Evolutionary conservation across 2,329 filamentous ascomycete genomes (phyloP).

Genomic region (Aspergillus quadricinctus): DNA sequence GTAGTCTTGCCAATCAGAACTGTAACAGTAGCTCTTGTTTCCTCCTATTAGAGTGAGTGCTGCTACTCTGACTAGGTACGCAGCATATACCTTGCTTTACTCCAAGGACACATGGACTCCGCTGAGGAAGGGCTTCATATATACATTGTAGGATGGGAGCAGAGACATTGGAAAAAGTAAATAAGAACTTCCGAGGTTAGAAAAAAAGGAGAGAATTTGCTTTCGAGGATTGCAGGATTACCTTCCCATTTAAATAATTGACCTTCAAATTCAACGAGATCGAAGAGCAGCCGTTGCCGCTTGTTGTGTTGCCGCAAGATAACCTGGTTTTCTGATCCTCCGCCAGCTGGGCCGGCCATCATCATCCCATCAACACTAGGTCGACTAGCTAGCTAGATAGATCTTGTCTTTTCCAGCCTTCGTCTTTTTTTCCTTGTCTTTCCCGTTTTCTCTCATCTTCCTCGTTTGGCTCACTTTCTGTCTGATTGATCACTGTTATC

Average conservation of each 20-base stretch:
- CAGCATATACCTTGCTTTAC: neutral
- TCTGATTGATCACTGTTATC: slow-evolving; percentile 2
- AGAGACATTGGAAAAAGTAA: neutral
- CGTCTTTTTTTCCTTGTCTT: slow-evolving; percentile 13
- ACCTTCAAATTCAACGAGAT: neutral
- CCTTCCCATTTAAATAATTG: neutral
- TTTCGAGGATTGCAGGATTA: neutral
- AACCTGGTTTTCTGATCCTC: neutral
- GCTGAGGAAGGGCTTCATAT: neutral
- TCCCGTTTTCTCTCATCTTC: slow-evolving; percentile 9
- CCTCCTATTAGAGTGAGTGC: neutral
- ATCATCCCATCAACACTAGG: neutral
- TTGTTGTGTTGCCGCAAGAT: neutral
- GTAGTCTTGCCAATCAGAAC: neutral
- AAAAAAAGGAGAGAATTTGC: no score
- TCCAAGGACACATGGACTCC: neutral
- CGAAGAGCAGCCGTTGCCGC: neutral
- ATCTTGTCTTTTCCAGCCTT: slow-evolving; percentile 20
- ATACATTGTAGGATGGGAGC: neutral
- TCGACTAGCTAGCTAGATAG: neutral
- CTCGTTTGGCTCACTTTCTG: slow-evolving; percentile 1
- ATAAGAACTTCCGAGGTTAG: no score
- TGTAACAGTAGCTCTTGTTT: neutral
- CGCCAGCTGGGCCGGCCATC: neutral
- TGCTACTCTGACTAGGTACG: neutral